Base-by-base conservation (phyloP, 805 yeast species). In the Huiozyma sinensis region DNA sequence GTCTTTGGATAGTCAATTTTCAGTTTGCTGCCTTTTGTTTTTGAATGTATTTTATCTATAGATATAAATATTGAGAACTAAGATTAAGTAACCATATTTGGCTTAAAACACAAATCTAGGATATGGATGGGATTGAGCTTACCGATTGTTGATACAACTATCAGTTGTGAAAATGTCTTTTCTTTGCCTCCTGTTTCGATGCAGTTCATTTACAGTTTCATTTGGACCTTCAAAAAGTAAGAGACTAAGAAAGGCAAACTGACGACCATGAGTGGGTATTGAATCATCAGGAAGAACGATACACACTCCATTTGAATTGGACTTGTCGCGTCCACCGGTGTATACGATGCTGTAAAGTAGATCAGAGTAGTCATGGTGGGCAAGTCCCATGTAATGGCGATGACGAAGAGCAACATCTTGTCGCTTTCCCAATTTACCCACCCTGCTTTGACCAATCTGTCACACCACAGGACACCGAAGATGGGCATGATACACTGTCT, bases 301-400 rank as follows among this genome's bases (percentile, higher is more conserved):
- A 87, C 70, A 58, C 94, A 83, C 59, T 90, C 95, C 81, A 90
- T 79, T 61, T 88, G 75, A 6, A 58, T 46, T 39, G 70, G 68
- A 6, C 65, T 68, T n/a, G 44, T 44, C 8, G 64, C 64, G 17
- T 66, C 70, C 2, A 79, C 77, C n/a, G 90, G 92, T 1, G 89
- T 79, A 62, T 78, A 83, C 58, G 85, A 79, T 4, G 95, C 92
- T 1, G 97, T 88, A 45, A 90, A 69, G 60, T 89, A 92, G 38
- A 90, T 81, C 53, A 88, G 72, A 0, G 92, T 76, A 0, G 97
- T 92, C 41, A 96, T 95, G 40, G 87, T 81, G 0, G 98, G 97
- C 30, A 88, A 67, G 0, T 88, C 88, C 65, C 83, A 83, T 36
- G 78, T 77, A 35, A 89, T 69, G 7, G 81, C 81, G 47, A 84